A percentile compares a stretch with the other conserved stretches of the same genome.
phyloP scores from a whole-genome alignment of 176 grass and related monocot genomes.

The Hyparrhenia diplandra region DNA sequence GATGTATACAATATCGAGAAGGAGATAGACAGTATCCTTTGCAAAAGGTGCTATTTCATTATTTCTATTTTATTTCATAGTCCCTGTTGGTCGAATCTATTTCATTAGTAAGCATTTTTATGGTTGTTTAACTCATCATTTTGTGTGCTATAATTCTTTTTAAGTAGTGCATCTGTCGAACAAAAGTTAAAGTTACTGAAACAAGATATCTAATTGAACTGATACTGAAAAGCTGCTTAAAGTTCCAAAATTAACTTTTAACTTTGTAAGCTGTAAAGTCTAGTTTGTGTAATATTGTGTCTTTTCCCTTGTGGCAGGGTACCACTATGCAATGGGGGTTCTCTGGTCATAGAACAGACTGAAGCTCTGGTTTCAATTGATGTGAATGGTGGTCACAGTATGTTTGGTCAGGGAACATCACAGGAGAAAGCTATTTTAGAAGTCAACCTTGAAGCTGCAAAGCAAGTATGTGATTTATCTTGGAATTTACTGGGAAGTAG shows the following conservation, averaged over 20 bases:
- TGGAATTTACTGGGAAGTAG: constrained; percentile 14
- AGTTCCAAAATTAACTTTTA: background rate
- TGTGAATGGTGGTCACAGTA: constrained; percentile 89
- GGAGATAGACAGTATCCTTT: constrained; percentile 86
- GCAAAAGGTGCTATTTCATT: constrained; percentile 65
- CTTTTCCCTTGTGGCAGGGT: constrained; percentile 52
- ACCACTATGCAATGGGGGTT: constrained; percentile 73
- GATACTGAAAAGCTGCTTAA: background rate
- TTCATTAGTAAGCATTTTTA: background rate
- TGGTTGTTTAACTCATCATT: background rate
- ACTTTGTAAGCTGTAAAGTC: background rate
- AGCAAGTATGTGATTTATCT: constrained; percentile 67
- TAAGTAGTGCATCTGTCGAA: background rate
- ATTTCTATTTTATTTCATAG: constrained; percentile 3
- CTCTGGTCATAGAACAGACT: constrained; percentile 94
- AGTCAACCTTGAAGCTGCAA: constrained; percentile 92
- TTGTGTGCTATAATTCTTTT: background rate
- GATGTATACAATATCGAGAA: constrained; percentile 92
- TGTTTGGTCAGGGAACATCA: constrained; percentile 75
- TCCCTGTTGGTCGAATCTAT: background rate
- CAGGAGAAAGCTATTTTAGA: constrained; percentile 81
- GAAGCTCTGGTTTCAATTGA: constrained; percentile 95
- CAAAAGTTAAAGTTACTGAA: background rate
- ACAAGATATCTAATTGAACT: background rate
- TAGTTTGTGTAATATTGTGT: constrained; percentile 15